Percentiles rank a stretch among this genome's conserved stretches.
phyloP scores from a whole-genome alignment of 225 moss, liverwort and hornwort species.

The Thuidium tamariscinum region DNA sequence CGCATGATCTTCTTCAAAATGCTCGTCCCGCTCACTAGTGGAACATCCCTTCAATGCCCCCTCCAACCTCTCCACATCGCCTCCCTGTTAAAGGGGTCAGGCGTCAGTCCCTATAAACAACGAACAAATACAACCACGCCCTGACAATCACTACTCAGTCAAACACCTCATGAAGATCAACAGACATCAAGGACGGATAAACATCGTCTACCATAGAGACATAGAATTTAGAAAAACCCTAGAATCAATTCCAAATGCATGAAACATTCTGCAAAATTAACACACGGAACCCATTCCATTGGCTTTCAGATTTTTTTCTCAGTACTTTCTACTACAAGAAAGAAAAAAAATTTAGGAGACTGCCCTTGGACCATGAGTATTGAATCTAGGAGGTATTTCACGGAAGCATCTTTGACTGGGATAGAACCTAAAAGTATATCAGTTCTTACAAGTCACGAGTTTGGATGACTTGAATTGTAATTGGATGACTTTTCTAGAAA shows the following conservation, averaged over 20 bases:
- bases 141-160: neutral
- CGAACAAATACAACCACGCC: neutral
- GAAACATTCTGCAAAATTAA: neutral
- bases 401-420: neutral
- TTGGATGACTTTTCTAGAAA: neutral
- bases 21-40: slow-evolving; percentile 23
- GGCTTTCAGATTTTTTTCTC: neutral
- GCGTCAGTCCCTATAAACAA: neutral
- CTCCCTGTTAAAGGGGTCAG: slow-evolving; percentile 2
- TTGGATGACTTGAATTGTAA: neutral
- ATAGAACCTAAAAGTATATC: neutral
- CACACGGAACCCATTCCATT: neutral
- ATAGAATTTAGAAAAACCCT: neutral
- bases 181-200: neutral
- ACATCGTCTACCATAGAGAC: neutral
- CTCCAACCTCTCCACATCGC: slow-evolving; percentile 27
- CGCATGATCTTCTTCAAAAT: slow-evolving; percentile 61
- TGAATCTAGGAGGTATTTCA: neutral
- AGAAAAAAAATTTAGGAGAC: neutral
- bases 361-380: neutral
- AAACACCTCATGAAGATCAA: neutral
- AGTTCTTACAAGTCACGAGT: neutral
- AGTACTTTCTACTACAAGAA: neutral
- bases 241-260: neutral
- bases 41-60: slow-evolving; percentile 32